Evolutionary conservation across 139 green algal genomes (phyloP).

Genomic region (Pleodorina starrii): DNA sequence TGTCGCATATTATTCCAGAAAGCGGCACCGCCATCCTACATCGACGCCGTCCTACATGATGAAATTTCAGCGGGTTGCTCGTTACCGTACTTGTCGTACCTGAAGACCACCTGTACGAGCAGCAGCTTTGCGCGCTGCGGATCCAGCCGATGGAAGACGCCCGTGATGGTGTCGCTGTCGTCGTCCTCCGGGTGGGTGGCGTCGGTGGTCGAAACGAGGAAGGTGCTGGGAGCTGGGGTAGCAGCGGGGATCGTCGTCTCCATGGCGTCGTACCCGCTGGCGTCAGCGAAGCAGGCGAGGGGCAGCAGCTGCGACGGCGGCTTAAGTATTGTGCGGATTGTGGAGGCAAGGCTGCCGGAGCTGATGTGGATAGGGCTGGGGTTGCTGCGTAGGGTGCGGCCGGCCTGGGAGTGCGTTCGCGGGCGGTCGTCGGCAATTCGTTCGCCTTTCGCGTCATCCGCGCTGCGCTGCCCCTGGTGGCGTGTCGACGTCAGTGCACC

Average conservation of each 20-base stretch:
- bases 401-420: too few relatives aligned
- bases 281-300: neutral
- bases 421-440: too few relatives aligned
- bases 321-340: too few relatives aligned
- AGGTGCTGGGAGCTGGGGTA: neutral
- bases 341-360: too few relatives aligned
- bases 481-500: too few relatives aligned
- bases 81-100: slow-evolving; percentile 47
- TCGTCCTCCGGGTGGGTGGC: neutral
- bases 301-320: neutral
- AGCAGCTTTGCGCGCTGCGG: slow-evolving; percentile 56
- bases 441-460: too few relatives aligned
- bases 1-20: too few relatives aligned
- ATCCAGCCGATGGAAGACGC: slow-evolving; percentile 32
- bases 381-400: too few relatives aligned
- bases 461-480: too few relatives aligned
- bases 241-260: neutral
- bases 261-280: slow-evolving; percentile 10
- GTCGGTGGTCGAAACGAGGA: neutral
- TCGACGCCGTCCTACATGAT: too few relatives aligned
- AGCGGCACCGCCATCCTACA: too few relatives aligned
- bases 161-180: neutral
- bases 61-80: neutral
- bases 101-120: slow-evolving; percentile 83
- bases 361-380: too few relatives aligned